Base-by-base conservation (phyloP, 257 asterid species). In the Salvia hispanica region DNA sequence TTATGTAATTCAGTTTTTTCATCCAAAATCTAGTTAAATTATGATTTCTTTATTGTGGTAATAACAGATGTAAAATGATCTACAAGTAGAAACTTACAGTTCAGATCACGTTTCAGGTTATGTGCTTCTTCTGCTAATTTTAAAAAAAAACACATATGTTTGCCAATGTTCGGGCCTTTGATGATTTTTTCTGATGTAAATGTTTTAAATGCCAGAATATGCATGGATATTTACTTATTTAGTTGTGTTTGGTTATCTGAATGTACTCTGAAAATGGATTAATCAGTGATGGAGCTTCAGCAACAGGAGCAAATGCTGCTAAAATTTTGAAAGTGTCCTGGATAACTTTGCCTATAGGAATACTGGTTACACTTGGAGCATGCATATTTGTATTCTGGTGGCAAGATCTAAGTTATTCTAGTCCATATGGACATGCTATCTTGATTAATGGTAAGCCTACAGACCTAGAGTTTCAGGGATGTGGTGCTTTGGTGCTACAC, bases 291-390 rank as follows among this genome's bases (percentile, higher is more conserved):
- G 95, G 75, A 71, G 78, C 80, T 67, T 90, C 94, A 69, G 71
- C 74, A 73, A 66, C 72, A 52, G 80, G 73, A 77, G 79, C 72
- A 69, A 82, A 84, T 79, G 83, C 84, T 14, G 88, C 90, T 15
- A 83, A 83, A 74, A 85, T 90, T 72, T 78, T 91, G 83, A 94
- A 83, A 85, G 85, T 94, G 62, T 97, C 97, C 28, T 94, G 97
- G 99, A 70, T 88, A 76, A 82, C 91, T 43, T 78, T 88, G 52
- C 99, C 97, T 47, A 56, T 90, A 50, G 99, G 99, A 70, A 67
- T 84, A 60, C 47, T 85, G 40, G 71, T 86, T 62, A 85, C 95
- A 34, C 34, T 80, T 70, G 74, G 75, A 8, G 99, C 87, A 66
- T 85, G 91, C 58, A 37, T 80, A 51, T 77, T 85, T 67, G 85